phyloP scores from a whole-genome alignment of 495 filamentous ascomycete genomes.

The Penicillium cinerascens region DNA sequence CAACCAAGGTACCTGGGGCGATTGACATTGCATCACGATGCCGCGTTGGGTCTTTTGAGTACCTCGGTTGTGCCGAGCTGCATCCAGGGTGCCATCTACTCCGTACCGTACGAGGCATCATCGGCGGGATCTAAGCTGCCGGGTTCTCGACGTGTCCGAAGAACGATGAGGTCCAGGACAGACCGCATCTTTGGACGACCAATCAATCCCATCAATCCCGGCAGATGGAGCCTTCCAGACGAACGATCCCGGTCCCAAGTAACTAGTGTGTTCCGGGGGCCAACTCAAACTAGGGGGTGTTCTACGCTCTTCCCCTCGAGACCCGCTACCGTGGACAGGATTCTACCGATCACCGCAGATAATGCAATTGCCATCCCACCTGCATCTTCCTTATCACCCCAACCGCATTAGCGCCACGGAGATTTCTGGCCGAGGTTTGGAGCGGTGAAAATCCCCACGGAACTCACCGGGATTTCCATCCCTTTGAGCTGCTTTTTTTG shows the following conservation, averaged over 20 bases:
- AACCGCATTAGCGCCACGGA: neutral
- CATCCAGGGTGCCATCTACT: too few relatives aligned
- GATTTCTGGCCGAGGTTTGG: neutral
- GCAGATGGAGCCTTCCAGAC: neutral
- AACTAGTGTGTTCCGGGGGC: too few relatives aligned
- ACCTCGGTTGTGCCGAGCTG: too few relatives aligned
- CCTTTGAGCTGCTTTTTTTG: too few relatives aligned
- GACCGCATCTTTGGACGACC: constrained; percentile 21
- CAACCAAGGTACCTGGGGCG: neutral
- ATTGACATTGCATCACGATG: neutral
- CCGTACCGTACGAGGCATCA: constrained; percentile 6
- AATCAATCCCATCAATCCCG: too few relatives aligned
- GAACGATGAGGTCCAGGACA: constrained; percentile 11
- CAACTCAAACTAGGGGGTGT: neutral
- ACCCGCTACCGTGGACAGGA: too few relatives aligned
- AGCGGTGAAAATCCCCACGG: neutral
- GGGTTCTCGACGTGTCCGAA: constrained; percentile 8
- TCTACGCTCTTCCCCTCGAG: constrained; percentile 1
- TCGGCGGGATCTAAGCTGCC: constrained; percentile 1
- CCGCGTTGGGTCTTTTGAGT: too few relatives aligned
- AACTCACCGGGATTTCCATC: constrained; percentile 14
- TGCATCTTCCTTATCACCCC: constrained; percentile 20
- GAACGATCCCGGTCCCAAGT: too few relatives aligned
- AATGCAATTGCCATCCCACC: constrained; percentile 25
- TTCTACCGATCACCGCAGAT: too few relatives aligned